These are phyloP conservation scores for Nemania diffusa DNA, from an alignment of 2,329 filamentous ascomycete species.

Conservation along the genomic window DNA sequence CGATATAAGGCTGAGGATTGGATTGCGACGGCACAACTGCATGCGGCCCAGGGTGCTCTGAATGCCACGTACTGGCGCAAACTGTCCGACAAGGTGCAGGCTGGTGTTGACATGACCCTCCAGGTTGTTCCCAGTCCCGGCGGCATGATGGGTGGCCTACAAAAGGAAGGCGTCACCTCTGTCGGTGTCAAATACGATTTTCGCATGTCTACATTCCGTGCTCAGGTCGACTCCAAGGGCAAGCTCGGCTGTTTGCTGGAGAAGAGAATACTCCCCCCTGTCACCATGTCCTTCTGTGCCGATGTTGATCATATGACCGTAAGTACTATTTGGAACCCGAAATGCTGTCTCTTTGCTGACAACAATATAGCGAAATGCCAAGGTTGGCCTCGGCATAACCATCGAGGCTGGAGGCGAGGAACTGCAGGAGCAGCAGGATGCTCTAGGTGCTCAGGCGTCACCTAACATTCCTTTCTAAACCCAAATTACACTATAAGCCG, in stretches of 20 bases:
- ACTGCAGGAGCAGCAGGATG: conserved; percentile 84
- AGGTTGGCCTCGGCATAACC: conserved; percentile 93
- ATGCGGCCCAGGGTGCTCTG: conserved; percentile 86
- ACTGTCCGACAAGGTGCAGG: conserved; percentile 94
- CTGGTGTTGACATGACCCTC: conserved; percentile 92
- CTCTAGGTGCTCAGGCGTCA: conserved; percentile 61
- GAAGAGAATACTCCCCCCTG: conserved; percentile 93
- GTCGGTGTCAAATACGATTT: conserved; percentile 99
- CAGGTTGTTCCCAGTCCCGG: conserved; percentile 74
- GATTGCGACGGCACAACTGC: conserved; percentile 90
- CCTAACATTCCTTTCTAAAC: conserved; percentile 74
- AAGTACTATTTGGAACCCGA: conserved; percentile 54
- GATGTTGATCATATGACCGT: conserved; percentile 97
- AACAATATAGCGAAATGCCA: conserved; percentile 81
- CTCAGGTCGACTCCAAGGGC: conserved; percentile 93
- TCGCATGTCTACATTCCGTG: conserved; percentile 92
- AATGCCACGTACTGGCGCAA: conserved; percentile 94
- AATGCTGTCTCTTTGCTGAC: conserved; percentile 27
- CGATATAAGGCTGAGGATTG: conserved; percentile 93
- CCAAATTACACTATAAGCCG: conserved; percentile 30
- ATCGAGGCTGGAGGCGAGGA: conserved; percentile 88
- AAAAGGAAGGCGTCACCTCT: conserved; percentile 89
- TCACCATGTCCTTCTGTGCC: conserved; percentile 93
- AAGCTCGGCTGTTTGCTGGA: conserved; percentile 93
- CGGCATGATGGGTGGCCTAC: conserved; percentile 78